Conservation (phyloP, 208 protist species). For the Crithidia fasciculata region DNA sequence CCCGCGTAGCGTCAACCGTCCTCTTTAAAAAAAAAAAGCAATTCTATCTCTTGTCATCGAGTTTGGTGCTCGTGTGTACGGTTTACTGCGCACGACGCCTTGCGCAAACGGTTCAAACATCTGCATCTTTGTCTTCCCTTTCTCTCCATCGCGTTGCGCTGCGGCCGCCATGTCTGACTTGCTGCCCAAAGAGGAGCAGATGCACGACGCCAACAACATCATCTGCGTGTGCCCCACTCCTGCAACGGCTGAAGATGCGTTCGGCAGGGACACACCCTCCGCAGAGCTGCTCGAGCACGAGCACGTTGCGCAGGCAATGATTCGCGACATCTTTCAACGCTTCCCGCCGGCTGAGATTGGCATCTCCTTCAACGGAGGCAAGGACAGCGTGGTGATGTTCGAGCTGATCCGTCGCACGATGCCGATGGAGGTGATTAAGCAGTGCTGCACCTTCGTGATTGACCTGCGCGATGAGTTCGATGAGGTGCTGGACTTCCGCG, state of each 20-base stretch:
- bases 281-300: slow-evolving; percentile 13
- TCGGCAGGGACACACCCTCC: background rate
- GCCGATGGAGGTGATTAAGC: slow-evolving; percentile 36
- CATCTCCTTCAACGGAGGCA: slow-evolving; percentile 92
- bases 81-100: no score
- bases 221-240: background rate
- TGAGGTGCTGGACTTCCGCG: slow-evolving; percentile 75
- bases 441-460: slow-evolving; percentile 69
- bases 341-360: slow-evolving; percentile 64
- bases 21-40: no score
- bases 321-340: slow-evolving; percentile 39
- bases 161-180: background rate
- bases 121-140: background rate
- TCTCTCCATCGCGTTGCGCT: background rate
- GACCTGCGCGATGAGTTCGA: slow-evolving; percentile 69
- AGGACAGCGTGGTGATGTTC: slow-evolving; percentile 90
- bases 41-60: no score
- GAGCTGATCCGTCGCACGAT: slow-evolving; percentile 67
- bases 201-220: background rate
- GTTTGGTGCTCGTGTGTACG: no score
- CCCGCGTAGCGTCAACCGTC: no score
- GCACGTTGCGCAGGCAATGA: slow-evolving; percentile 33
- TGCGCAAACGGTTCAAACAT: no score
- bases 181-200: slow-evolving; percentile 2
- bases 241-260: background rate